These are phyloP conservation scores for Komagataella phaffii DNA, from an alignment of 805 yeast species.

Conservation along the genomic window DNA sequence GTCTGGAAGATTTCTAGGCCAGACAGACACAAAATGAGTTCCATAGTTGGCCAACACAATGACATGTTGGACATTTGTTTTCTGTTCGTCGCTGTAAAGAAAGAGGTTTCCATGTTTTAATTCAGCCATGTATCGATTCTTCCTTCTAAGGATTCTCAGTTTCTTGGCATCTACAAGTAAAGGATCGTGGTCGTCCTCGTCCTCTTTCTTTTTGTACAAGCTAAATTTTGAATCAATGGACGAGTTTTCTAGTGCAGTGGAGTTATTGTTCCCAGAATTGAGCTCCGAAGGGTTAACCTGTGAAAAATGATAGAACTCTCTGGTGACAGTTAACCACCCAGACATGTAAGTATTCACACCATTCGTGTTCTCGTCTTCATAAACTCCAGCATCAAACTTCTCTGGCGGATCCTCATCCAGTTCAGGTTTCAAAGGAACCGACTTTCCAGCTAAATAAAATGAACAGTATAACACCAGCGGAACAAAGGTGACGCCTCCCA, in stretches of 20 bases:
- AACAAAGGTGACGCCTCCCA: slow-evolving; percentile 76
- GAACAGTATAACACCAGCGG: slow-evolving; percentile 37
- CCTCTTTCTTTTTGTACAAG: slow-evolving; percentile 2
- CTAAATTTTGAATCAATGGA: slow-evolving; percentile 6
- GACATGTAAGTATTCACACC: slow-evolving; percentile 53
- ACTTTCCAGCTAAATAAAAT: slow-evolving; percentile 22
- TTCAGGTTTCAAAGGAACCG: slow-evolving; percentile 17
- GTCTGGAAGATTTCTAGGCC: slow-evolving; percentile 75
- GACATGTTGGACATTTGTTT: slow-evolving; percentile 61
- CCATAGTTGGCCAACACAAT: slow-evolving; percentile 49
- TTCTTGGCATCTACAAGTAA: slow-evolving; percentile 20
- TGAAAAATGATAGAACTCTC: slow-evolving; percentile 51
- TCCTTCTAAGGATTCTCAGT: slow-evolving; percentile 27
- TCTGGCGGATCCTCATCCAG: slow-evolving; percentile 18
- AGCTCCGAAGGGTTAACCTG: slow-evolving; percentile 17
- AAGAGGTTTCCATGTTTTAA: slow-evolving; percentile 82
- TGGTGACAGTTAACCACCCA: slow-evolving; percentile 82
- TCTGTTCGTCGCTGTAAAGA: slow-evolving; percentile 60
- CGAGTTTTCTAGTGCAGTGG: slow-evolving; percentile 6
- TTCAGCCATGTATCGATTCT: slow-evolving; percentile 55
- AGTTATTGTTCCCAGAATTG: slow-evolving; percentile 1
- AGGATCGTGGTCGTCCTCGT: slow-evolving; percentile 9
- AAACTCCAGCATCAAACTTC: slow-evolving; percentile 35
- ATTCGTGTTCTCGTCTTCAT: slow-evolving; percentile 43
- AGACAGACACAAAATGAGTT: slow-evolving; percentile 49